These are phyloP conservation scores for Colletotrichum sp. DNA, from an alignment of 2,329 filamentous ascomycete genomes.

Conservation along the genomic window DNA sequence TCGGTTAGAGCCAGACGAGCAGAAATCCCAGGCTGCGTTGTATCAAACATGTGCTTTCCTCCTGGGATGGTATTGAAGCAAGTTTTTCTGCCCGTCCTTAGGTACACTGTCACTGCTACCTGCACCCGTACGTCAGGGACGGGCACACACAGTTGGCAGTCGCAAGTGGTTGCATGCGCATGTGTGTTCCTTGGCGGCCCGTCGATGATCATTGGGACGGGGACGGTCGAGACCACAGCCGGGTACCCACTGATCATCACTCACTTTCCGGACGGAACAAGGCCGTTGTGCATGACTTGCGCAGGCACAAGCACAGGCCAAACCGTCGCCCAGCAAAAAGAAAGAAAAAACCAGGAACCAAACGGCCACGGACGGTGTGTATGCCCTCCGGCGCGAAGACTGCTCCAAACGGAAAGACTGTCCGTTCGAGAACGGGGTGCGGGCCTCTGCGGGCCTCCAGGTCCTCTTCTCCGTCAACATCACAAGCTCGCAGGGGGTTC, in stretches of 20 bases:
- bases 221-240: conserved; percentile 6
- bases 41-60: not conserved
- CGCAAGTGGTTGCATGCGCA: not conserved
- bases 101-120: not conserved
- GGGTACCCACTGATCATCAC: conserved; percentile 5
- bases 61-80: not conserved
- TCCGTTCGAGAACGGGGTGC: not conserved
- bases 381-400: not conserved
- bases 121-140: not conserved
- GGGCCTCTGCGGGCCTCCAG: not conserved
- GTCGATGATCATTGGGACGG: conserved; percentile 14
- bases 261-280: not conserved
- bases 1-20: not conserved
- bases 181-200: conserved; percentile 10
- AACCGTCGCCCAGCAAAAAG: not conserved
- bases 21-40: not conserved
- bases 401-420: not conserved
- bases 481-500: not conserved
- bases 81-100: not conserved
- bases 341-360: not conserved
- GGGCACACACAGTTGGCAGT: not conserved
- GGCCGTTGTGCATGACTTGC: not conserved
- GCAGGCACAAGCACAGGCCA: not conserved
- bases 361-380: not conserved
- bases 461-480: not conserved